Evolutionary conservation across 805 yeast species (phyloP), one percentile per base, ranked within the genome.

Genomic region (Kodamaea kaohsiungensis): DNA sequence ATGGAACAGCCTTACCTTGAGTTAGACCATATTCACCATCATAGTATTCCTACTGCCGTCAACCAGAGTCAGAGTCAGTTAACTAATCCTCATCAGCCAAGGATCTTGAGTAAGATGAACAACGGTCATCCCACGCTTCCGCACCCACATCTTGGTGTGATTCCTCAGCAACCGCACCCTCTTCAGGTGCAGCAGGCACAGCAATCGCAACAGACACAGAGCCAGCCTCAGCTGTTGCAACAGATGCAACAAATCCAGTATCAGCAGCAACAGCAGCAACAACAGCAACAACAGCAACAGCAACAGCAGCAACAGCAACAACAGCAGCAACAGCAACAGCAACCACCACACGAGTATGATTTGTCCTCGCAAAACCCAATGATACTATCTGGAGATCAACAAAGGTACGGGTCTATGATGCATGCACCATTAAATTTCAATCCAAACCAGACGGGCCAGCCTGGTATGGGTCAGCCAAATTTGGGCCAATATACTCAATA

Each of bases 1-100:
- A 57, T 59, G 61, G 61, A 59, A 49, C 61, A 59, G 46, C 61
- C 56, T 40, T 59, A 51, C 53, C 49, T 59, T 18, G 61, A 59
- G 27, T 42, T 56, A 13, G 54, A 51, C 9, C 54, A 51, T 16
- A 51, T 46, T 7, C 54, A 51, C 37, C 49, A 51, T 22, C 50
- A 51, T 43, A 27, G 33, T 38, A 8, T 15, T 40, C 45, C 38
- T 30, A 8, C 35, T 30, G 35, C 35, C 8, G 35, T 30, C 8
- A 46, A 18, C 19, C 50, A 48, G 50, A 35, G 22, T 22, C 43
- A 43, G 7, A 43, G 39, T 2, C 27, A 25, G 22, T 42, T 42
- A 12, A 22, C 50, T 15, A 48, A 50, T 43, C 50, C 54, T 25
- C 54, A 51, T 12, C 54, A 51, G 43, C 54, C 54, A 19, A 49